Conservation (phyloP, 306 rosid genomes). For the Pachyrhizus erosus region DNA sequence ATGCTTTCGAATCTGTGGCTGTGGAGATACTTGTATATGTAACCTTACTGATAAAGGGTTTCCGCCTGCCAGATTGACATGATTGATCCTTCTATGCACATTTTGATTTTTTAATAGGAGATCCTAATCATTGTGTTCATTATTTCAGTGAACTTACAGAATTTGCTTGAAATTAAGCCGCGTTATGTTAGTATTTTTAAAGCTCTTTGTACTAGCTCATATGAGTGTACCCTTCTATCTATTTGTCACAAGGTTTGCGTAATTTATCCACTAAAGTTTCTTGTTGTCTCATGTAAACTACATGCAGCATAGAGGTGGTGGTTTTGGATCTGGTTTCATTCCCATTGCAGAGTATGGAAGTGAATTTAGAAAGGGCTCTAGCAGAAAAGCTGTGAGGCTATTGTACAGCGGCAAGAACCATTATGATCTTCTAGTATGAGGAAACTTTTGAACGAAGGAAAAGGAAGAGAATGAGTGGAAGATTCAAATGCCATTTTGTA, state of each 20-base stretch:
- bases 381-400: slow-evolving; percentile 74
- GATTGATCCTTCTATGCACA: slow-evolving; percentile 11
- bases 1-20: not conserved
- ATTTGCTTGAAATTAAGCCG: not conserved
- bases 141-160: not conserved
- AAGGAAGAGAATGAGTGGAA: not conserved
- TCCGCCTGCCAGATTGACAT: not conserved
- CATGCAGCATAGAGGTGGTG: slow-evolving; percentile 77
- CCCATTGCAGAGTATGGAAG: slow-evolving; percentile 92
- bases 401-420: slow-evolving; percentile 89
- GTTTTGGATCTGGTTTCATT: slow-evolving; percentile 79
- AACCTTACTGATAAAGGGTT: not conserved
- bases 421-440: slow-evolving; percentile 87
- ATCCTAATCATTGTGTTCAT: not conserved
- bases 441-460: not conserved
- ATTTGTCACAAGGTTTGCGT: not conserved
- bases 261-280: slow-evolving; percentile 25
- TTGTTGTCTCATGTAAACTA: slow-evolving; percentile 30
- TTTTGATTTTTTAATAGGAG: not conserved
- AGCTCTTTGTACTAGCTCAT: slow-evolving; percentile 7
- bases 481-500: slow-evolving; percentile 34
- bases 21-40: not conserved
- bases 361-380: slow-evolving; percentile 66
- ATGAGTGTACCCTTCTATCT: not conserved
- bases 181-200: not conserved